phyloP scores from a whole-genome alignment of 805 yeast species.

The Crinitomyces ghanaensis region DNA sequence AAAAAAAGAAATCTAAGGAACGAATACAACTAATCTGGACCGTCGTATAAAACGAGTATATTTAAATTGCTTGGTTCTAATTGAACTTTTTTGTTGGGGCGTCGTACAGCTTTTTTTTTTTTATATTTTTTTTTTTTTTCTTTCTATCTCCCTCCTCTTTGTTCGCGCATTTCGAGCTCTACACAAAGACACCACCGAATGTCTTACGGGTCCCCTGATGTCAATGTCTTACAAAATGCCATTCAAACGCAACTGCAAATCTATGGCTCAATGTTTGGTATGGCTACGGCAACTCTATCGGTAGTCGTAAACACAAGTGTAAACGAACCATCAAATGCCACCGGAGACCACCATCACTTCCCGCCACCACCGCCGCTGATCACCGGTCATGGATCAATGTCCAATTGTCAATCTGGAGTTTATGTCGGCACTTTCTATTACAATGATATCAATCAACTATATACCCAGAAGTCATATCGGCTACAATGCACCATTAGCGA shows the following conservation, averaged over 20 bases:
- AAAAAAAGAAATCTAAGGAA: too few species aligned
- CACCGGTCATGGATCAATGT: constrained; percentile 16
- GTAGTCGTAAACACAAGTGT: neutral
- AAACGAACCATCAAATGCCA: neutral
- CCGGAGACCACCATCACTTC: neutral
- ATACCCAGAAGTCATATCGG: constrained; percentile 11
- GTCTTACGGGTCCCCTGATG: neutral
- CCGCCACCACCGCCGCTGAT: constrained; percentile 14
- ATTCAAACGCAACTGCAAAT: constrained; percentile 4
- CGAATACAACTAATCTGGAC: too few species aligned
- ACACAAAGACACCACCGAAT: neutral
- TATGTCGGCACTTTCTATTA: constrained; percentile 16
- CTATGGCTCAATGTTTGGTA: constrained; percentile 1
- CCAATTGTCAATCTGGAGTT: constrained; percentile 11
- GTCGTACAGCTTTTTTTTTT: neutral
- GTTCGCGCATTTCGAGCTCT: neutral
- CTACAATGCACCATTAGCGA: constrained; percentile 13
- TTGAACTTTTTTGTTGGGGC: constrained; percentile 1
- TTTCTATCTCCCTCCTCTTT: neutral
- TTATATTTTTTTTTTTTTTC: neutral
- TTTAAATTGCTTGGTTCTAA: too few species aligned
- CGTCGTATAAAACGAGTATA: too few species aligned
- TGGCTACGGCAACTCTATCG: neutral
- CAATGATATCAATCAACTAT: constrained; percentile 14
- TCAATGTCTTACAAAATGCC: neutral